These are phyloP conservation scores for Gracilaria caudata DNA, from an alignment of 23 red algal species.

Conservation along the genomic window DNA sequence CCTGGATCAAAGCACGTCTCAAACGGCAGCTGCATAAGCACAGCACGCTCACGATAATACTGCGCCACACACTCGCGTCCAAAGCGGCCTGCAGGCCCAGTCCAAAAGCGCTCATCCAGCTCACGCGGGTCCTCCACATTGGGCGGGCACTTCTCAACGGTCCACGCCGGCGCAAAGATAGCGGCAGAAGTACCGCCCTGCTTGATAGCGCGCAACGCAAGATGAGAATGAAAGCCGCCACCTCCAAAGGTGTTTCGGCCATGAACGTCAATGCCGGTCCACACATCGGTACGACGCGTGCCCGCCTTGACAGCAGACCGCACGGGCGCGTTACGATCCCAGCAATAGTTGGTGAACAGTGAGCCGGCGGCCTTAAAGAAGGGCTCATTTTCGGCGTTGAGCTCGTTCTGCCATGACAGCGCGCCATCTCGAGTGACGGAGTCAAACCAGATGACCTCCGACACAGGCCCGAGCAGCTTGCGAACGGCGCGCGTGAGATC, in stretches of 20 bases:
- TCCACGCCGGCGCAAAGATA: constrained; percentile 88
- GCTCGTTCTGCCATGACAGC: constrained; percentile 64
- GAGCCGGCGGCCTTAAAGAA: constrained; percentile 75
- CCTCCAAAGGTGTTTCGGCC: constrained; percentile 90
- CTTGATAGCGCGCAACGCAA: constrained; percentile 67
- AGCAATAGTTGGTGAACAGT: constrained; percentile 79
- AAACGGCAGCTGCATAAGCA: constrained; percentile 60
- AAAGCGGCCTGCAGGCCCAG: constrained; percentile 56
- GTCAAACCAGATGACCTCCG: constrained; percentile 91
- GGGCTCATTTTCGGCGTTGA: constrained; percentile 77
- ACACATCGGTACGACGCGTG: constrained; percentile 70
- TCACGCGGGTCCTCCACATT: constrained; percentile 45
- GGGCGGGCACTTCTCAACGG: constrained; percentile 57
- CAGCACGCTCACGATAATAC: constrained; percentile 67
- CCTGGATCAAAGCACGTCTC: constrained; percentile 68
- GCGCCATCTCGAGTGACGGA: constrained; percentile 69
- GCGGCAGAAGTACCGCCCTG: constrained; percentile 75
- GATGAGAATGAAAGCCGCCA: constrained; percentile 80
- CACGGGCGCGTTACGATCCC: constrained; percentile 65
- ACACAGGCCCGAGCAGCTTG: constrained; percentile 67
- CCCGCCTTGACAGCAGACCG: constrained; percentile 54
- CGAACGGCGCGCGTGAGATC: constrained; percentile 57
- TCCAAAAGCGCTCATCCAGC: constrained; percentile 71
- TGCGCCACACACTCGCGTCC: constrained; percentile 67
- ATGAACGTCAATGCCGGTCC: constrained; percentile 85